phyloP scores from a whole-genome alignment of 176 grass and related monocot species.

The Ampelocalamus luodianensis region DNA sequence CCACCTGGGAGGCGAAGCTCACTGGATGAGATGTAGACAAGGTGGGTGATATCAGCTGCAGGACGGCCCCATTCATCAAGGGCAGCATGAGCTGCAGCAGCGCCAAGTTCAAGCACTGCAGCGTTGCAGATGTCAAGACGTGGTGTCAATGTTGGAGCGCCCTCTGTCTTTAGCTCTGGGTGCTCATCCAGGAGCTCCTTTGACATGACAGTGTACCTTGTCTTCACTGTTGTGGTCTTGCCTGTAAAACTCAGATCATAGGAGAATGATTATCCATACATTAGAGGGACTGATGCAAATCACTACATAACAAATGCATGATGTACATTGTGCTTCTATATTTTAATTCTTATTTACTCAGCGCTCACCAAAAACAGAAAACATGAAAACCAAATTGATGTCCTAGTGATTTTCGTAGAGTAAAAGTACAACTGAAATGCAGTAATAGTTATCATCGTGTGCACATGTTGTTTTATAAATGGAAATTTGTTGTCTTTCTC shows the following conservation, averaged over 20 bases:
- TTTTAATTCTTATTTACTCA: not conserved
- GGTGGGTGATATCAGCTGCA: slow-evolving; percentile 72
- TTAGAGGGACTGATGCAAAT: slow-evolving; percentile 23
- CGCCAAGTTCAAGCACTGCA: slow-evolving; percentile 78
- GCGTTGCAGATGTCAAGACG: slow-evolving; percentile 80
- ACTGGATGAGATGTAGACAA: slow-evolving; percentile 88
- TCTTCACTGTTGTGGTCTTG: slow-evolving; percentile 82
- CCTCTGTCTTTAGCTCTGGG: slow-evolving; percentile 76
- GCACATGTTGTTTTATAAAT: not conserved
- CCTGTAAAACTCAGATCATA: slow-evolving; percentile 49
- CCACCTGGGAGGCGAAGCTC: slow-evolving; percentile 83
- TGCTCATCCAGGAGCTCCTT: slow-evolving; percentile 79
- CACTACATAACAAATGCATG: not conserved
- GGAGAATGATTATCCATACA: not conserved
- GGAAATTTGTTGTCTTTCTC: not conserved
- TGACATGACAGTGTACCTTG: slow-evolving; percentile 87
- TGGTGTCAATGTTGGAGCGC: slow-evolving; percentile 71
- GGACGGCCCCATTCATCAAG: slow-evolving; percentile 70
- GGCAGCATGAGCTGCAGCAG: slow-evolving; percentile 55
- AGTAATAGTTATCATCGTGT: not conserved
- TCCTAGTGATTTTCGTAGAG: slow-evolving; percentile 22
- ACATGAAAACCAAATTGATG: not conserved
- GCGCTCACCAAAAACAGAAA: not conserved
- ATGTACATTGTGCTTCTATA: not conserved
- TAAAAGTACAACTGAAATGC: not conserved